Percentiles rank a stretch among this genome's conserved stretches.
These are phyloP conservation scores for Quercus glauca DNA, from an alignment of 306 rosid genomes.

Conservation along the genomic window DNA sequence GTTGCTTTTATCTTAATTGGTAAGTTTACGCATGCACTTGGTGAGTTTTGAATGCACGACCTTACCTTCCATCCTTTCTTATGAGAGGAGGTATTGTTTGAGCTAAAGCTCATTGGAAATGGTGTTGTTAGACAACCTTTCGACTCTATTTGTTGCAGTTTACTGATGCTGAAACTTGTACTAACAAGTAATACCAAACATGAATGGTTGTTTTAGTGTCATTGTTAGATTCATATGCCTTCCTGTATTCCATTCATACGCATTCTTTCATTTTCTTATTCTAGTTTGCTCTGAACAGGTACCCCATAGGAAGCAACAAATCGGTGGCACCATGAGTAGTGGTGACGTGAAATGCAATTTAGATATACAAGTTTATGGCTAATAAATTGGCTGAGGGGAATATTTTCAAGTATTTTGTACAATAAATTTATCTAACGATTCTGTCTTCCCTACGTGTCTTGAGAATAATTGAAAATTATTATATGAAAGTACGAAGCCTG, in stretches of 20 bases:
- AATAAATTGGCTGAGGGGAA: neutral
- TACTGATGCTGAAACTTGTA: too few relatives aligned
- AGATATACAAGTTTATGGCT: neutral
- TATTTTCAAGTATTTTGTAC: slow-evolving; percentile 1
- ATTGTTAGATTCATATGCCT: neutral
- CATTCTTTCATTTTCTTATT: slow-evolving; percentile 2
- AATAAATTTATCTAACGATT: neutral
- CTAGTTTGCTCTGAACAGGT: slow-evolving; percentile 43
- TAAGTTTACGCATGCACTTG: neutral
- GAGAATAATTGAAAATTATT: neutral
- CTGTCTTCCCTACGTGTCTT: neutral
- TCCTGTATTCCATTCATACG: neutral
- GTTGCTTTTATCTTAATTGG: too few relatives aligned
- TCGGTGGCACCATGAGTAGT: slow-evolving; percentile 16
- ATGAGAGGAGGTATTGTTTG: too few relatives aligned
- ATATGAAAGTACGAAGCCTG: neutral
- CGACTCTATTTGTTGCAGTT: neutral
- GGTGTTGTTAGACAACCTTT: too few relatives aligned
- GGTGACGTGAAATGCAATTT: neutral
- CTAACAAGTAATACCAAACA: too few relatives aligned
- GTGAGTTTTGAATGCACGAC: neutral
- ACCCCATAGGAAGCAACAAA: slow-evolving; percentile 31
- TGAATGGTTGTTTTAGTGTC: too few relatives aligned
- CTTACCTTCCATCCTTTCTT: neutral
- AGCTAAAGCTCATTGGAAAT: too few relatives aligned